Conservation (phyloP, 768 basidiomycete genomes). For the Udeniomyces megalosporus region DNA sequence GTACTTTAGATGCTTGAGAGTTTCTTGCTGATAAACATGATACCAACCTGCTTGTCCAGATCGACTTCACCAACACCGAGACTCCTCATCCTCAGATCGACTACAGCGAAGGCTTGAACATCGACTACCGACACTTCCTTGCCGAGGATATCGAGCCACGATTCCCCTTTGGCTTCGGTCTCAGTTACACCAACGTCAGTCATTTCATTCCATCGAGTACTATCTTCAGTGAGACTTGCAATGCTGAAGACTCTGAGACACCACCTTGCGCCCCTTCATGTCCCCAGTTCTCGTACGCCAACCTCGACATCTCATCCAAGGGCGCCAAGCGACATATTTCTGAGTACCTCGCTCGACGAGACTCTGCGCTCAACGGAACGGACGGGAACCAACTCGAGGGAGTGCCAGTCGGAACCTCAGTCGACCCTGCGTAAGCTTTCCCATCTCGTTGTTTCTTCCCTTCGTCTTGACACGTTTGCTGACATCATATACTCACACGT, state of each 20-base stretch:
- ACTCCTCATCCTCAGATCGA: conserved; percentile 37
- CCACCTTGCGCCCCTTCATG: too few relatives aligned
- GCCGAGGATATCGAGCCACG: conserved; percentile 37
- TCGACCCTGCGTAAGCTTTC: not conserved
- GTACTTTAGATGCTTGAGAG: conserved; percentile 22
- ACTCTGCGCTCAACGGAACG: not conserved
- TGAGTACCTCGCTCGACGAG: too few relatives aligned
- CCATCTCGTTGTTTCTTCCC: too few relatives aligned
- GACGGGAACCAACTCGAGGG: too few relatives aligned
- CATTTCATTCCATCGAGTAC: too few relatives aligned
- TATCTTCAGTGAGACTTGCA: too few relatives aligned
- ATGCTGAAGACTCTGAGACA: too few relatives aligned
- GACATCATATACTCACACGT: too few relatives aligned
- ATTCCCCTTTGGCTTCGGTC: conserved; percentile 61
- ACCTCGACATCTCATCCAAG: conserved; percentile 30
- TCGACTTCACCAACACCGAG: conserved; percentile 27
- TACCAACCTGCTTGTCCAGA: not conserved
- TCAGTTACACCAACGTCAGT: conserved; percentile 81
- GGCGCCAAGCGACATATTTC: not conserved
- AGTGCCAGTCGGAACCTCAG: not conserved
- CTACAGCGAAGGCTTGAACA: conserved; percentile 34
- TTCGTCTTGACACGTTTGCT: too few relatives aligned
- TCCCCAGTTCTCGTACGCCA: conserved; percentile 53
- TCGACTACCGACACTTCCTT: conserved; percentile 39
- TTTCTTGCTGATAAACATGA: not conserved